Percentiles rank a stretch among this genome's conserved stretches.
phyloP scores from a whole-genome alignment of 2,329 filamentous ascomycete species.

The Chaetomium globosum region DNA sequence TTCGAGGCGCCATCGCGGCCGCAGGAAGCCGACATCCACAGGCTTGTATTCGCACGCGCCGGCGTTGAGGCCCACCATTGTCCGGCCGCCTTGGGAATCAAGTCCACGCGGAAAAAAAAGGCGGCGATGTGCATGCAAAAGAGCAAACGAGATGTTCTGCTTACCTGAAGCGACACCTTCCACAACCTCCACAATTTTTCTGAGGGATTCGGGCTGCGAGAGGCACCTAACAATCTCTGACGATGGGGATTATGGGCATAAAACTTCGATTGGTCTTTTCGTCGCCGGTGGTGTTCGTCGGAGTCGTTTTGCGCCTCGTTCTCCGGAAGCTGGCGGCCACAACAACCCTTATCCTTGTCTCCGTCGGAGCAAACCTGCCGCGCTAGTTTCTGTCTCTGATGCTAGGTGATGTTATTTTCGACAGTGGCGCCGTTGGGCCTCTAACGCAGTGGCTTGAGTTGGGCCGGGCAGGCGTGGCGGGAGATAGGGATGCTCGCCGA shows the following conservation, averaged over 20 bases:
- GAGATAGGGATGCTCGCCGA: conserved; percentile 31
- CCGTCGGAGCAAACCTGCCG: conserved; percentile 27
- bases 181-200: background rate
- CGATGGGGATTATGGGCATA: background rate
- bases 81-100: conserved; percentile 4
- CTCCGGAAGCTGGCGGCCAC: background rate
- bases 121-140: conserved; percentile 14
- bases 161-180: conserved; percentile 17
- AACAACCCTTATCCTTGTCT: background rate
- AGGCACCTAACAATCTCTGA: background rate
- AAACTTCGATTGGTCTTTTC: conserved; percentile 8
- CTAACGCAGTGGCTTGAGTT: conserved; percentile 38
- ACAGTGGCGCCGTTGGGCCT: conserved; percentile 42
- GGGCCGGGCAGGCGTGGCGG: conserved; percentile 39
- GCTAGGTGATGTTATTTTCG: conserved; percentile 42
- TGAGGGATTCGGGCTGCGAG: background rate
- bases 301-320: background rate
- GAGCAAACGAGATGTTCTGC: conserved; percentile 14
- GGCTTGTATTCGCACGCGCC: conserved; percentile 16
- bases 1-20: conserved; percentile 28
- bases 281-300: background rate
- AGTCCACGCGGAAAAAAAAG: conserved; percentile 11
- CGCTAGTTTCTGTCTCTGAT: conserved; percentile 39
- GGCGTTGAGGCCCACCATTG: background rate
- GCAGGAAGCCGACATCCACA: conserved; percentile 26